Evolutionary conservation across 495 filamentous ascomycete species (phyloP), one percentile per base, ranked within the genome.

Genomic region (Neurospora sp.): DNA sequence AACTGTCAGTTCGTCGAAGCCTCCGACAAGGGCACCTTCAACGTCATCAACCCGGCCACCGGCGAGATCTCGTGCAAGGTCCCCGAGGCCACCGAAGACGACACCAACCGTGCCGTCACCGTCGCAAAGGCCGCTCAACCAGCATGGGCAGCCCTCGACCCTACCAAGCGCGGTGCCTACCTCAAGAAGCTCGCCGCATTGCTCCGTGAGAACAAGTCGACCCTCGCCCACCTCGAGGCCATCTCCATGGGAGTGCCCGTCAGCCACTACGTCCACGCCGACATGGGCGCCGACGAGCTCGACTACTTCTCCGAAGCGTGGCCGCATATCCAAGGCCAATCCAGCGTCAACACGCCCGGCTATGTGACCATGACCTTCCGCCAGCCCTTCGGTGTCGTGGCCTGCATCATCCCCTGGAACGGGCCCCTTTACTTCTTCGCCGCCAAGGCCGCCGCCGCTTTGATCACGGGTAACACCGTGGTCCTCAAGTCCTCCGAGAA

Each of bases 371-470:
- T 97, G 76, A 97, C 94, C 5, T 85, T 97, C 40, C 90, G 92
- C 66, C 91, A 98, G 79, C 95, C 95, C 0, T 85, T 96, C 73
- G 94, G 95, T 72, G 95, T 98, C 3, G 94, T 93, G 70, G 94
- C 89, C 10, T 91, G 95, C 81, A 97, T 97, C 77, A 96, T 97
- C 71, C 93, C 93, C 27, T 97, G 93, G 94, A 96, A 97, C 75
- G 95, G 90, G 72, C 92, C 94, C 9, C 82, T 95, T 6, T 85
- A 84, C 31, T 97, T 97, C 91, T 91, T 93, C 1, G 91, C 91
- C 1, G 94, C 92, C 93, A 98, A 98, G 79, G 81, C 96, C 2
- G 94, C 92, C 6, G 94, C 94, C 8, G 94, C 94, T 6, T 86
- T 98, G 18, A 91, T 92, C 48, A 91, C 91, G 69, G 93, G 94